Base-by-base conservation (phyloP, 331 rosid genomes). In the Spiraea crenata region DNA sequence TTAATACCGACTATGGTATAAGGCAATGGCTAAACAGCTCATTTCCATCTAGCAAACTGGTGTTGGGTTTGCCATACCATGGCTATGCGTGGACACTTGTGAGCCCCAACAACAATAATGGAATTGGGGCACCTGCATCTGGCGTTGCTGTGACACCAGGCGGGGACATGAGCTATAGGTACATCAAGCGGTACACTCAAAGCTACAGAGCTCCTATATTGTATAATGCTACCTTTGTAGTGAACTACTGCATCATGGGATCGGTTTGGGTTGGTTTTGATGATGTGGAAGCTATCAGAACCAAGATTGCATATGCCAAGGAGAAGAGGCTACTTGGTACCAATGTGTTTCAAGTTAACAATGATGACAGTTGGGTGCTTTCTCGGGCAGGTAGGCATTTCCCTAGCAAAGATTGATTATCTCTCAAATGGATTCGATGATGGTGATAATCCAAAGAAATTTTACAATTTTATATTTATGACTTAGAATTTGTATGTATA, bases 51-150 rank as follows among this genome's bases (percentile, higher is more conserved):
- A 73, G 25, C 31, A 89, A 87, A 61, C 68, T 89, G 10, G 76
- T 83, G 51, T 65, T 87, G 42, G 91, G 96, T 2, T 74, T 89
- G 65, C 76, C 92, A 50, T 89, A 74, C 69, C 88, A 89, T 61
- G 96, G 96, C 14, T 85, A 65, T 49, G 85, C 80, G 3, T 89
- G 90, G 96, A 70, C 25, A 37, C 80, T 89, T 9, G 80, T 1
- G 62, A 74, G 74, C 51, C 65, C 78, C 7, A 14, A 62, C 5
- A 74, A 63, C 11, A 58, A 48, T 57, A 63, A 48, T 70, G 79
- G 42, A 0, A 54, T 76, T 48, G 78, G 81, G 42, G 64, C 81
- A 38, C 65, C 74, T 15, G 74, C 85, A 15, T 41, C 67, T 1
- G 83, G 83, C 25, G 2, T 9, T 42, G 85, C 77, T 57, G 40